Evolutionary conservation across 2,329 filamentous ascomycete genomes (phyloP).

Genomic region (Chrysosporium keratinophilum): DNA sequence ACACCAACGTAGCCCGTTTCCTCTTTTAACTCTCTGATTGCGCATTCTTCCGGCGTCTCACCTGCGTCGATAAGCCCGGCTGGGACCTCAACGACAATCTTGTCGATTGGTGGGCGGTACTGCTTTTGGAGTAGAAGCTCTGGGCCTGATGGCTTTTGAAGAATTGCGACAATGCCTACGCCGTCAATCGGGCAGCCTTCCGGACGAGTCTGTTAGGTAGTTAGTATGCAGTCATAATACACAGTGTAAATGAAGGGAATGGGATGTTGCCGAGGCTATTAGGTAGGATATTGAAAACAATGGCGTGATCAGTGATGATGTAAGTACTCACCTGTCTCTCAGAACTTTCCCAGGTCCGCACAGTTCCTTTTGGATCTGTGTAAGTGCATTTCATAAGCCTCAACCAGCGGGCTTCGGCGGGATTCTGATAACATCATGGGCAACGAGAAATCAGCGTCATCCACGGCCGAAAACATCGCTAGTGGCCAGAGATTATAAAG

Average conservation of each 20-base stretch:
- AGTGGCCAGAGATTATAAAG: not conserved
- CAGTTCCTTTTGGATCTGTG: slow-evolving; percentile 33
- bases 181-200: slow-evolving; percentile 46
- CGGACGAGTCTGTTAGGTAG: slow-evolving; percentile 30
- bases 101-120: slow-evolving; percentile 50
- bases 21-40: slow-evolving; percentile 50
- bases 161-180: slow-evolving; percentile 51
- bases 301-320: not conserved
- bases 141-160: slow-evolving; percentile 43
- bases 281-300: not conserved
- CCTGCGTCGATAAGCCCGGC: slow-evolving; percentile 50
- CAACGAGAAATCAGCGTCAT: not conserved
- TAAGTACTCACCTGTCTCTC: slow-evolving; percentile 32
- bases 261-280: too few species aligned
- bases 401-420: slow-evolving; percentile 35
- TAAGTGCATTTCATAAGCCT: slow-evolving; percentile 36
- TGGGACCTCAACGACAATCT: slow-evolving; percentile 50
- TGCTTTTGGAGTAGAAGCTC: slow-evolving; percentile 47
- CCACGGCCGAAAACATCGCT: not conserved
- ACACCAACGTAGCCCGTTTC: slow-evolving; percentile 53
- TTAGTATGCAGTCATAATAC: not conserved
- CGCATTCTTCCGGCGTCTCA: slow-evolving; percentile 47
- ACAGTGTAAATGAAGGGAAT: too few species aligned
- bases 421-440: slow-evolving; percentile 22
- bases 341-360: slow-evolving; percentile 38